These are phyloP conservation scores for Basidiobolus meristosporus DNA, from an alignment of 371 early-diverging fungal genomes.

Conservation along the genomic window DNA sequence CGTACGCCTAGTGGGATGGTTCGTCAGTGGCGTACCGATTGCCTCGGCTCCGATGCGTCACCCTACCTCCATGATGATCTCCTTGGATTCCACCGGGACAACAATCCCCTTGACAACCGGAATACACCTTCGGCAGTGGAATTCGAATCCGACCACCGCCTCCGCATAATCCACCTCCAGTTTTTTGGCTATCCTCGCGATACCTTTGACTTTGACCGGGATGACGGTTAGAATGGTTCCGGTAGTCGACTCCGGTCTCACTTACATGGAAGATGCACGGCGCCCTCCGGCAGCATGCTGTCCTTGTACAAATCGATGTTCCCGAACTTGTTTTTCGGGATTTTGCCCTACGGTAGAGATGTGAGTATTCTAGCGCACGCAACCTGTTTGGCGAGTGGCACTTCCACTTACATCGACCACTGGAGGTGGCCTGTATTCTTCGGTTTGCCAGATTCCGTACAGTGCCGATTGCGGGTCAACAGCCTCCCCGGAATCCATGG, in stretches of 20 bases:
- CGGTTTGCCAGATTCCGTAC: slow-evolving; percentile 83
- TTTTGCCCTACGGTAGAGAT: slow-evolving; percentile 25
- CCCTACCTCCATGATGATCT: slow-evolving; percentile 35
- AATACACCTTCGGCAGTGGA: slow-evolving; percentile 30
- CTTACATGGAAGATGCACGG: slow-evolving; percentile 46
- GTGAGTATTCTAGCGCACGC: not conserved
- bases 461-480: slow-evolving; percentile 11
- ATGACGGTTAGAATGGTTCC: not conserved
- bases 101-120: slow-evolving; percentile 60
- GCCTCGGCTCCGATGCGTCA: not conserved
- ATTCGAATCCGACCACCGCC: slow-evolving; percentile 73
- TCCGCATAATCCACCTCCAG: slow-evolving; percentile 60
- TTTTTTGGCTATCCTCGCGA: slow-evolving; percentile 37
- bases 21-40: not conserved
- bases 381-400: too few relatives aligned
- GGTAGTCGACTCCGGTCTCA: not conserved
- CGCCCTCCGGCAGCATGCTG: slow-evolving; percentile 71
- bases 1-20: slow-evolving; percentile 15
- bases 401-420: slow-evolving; percentile 29
- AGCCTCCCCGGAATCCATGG: slow-evolving; percentile 13
- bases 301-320: slow-evolving; percentile 65
- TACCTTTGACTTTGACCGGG: slow-evolving; percentile 19
- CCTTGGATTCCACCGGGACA: slow-evolving; percentile 31
- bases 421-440: slow-evolving; percentile 30
- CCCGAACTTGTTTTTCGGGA: slow-evolving; percentile 64